phyloP scores from a whole-genome alignment of 768 basidiomycete species.

The Suillus subaureus region DNA sequence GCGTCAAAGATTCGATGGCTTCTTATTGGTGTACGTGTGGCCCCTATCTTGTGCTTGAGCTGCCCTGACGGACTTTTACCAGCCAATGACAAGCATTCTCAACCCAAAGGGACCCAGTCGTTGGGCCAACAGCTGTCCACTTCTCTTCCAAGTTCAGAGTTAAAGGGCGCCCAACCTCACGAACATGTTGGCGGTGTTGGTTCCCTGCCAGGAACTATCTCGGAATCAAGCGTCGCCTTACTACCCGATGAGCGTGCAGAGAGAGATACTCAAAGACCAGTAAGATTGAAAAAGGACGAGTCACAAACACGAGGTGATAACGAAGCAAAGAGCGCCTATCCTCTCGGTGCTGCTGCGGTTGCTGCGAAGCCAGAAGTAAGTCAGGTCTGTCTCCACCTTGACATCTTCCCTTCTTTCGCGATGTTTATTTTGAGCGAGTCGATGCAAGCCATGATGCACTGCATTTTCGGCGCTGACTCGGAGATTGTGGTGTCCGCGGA shows the following conservation, averaged over 20 bases:
- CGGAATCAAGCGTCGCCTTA: constrained; percentile 49
- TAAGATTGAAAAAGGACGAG: neutral
- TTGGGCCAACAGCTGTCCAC: neutral
- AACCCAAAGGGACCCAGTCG: neutral
- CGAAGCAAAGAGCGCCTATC: constrained; percentile 11
- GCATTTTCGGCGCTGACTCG: neutral
- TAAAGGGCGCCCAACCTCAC: constrained; percentile 32
- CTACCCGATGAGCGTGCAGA: constrained; percentile 47
- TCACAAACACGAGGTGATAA: constrained; percentile 13
- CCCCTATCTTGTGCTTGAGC: neutral
- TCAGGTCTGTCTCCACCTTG: neutral
- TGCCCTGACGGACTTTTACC: constrained; percentile 13
- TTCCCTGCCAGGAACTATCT: constrained; percentile 47
- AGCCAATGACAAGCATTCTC: constrained; percentile 13
- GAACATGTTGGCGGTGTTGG: constrained; percentile 46
- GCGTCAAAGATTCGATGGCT: constrained; percentile 1
- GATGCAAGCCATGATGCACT: neutral
- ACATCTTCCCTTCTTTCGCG: no score
- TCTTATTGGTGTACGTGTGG: constrained; percentile 18
- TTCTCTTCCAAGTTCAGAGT: constrained; percentile 40
- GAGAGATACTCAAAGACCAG: constrained; percentile 13
- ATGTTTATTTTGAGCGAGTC: neutral
- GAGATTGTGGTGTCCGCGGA: neutral
- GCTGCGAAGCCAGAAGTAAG: constrained; percentile 8
- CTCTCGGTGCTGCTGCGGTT: constrained; percentile 7